Percentiles rank a stretch among this genome's conserved stretches.
phyloP scores from a whole-genome alignment of 768 basidiomycete genomes.

The Termitomyces sp. region DNA sequence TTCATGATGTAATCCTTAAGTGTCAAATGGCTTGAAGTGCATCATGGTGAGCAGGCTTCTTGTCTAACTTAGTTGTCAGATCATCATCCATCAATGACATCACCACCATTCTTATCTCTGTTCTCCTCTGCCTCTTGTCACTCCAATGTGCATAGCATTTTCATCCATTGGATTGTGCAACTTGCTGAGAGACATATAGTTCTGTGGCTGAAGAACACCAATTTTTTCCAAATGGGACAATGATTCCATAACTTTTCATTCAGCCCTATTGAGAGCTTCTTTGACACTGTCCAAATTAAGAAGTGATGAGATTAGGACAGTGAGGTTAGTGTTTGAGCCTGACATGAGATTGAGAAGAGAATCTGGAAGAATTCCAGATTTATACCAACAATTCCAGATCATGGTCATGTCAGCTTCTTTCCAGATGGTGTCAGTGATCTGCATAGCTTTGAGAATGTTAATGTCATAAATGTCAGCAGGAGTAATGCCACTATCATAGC shows the following conservation, averaged over 20 bases:
- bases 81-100: too few species aligned
- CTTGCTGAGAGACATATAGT: too few species aligned
- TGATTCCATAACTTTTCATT: not conserved
- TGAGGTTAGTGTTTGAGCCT: not conserved
- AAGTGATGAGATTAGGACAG: not conserved
- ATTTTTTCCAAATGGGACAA: too few species aligned
- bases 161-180: not conserved
- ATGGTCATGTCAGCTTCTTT: not conserved
- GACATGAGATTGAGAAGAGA: not conserved
- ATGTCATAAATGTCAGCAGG: too few species aligned
- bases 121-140: not conserved
- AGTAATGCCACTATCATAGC: too few species aligned
- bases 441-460: too few species aligned
- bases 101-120: not conserved
- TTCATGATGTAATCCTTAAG: not conserved
- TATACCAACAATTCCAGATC: not conserved
- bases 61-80: not conserved
- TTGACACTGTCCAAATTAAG: not conserved
- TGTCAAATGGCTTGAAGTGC: constrained; percentile 4
- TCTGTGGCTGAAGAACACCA: too few species aligned
- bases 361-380: not conserved
- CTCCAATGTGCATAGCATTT: not conserved
- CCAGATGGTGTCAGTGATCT: too few species aligned
- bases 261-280: not conserved
- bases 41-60: not conserved